These are phyloP conservation scores for Xylaria nigripes DNA, from an alignment of 495 filamentous ascomycete species.

Conservation along the genomic window DNA sequence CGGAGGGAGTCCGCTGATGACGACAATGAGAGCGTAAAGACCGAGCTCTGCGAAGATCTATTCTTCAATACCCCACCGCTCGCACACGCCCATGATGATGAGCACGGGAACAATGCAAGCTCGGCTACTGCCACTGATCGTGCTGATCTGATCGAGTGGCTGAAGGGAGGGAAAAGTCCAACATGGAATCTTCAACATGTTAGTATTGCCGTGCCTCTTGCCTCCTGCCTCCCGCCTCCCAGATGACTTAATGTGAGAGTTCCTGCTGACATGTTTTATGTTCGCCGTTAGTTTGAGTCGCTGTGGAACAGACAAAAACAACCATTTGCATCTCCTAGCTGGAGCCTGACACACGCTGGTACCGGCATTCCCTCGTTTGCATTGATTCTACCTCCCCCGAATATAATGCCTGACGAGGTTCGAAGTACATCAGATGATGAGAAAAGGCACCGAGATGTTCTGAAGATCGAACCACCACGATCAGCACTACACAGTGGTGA, in stretches of 20 bases:
- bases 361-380: slow-evolving; percentile 18
- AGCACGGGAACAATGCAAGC: slow-evolving; percentile 7
- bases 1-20: slow-evolving; percentile 24
- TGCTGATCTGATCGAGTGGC: slow-evolving; percentile 70
- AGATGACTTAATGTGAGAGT: not conserved
- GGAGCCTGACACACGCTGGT: slow-evolving; percentile 23
- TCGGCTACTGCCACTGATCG: slow-evolving; percentile 44
- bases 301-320: slow-evolving; percentile 25
- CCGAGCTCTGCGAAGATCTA: slow-evolving; percentile 50
- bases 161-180: slow-evolving; percentile 73
- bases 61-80: slow-evolving; percentile 34
- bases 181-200: slow-evolving; percentile 66
- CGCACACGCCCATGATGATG: slow-evolving; percentile 23
- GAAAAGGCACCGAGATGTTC: slow-evolving; percentile 29
- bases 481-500: slow-evolving; percentile 87
- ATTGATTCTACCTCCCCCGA: slow-evolving; percentile 31
- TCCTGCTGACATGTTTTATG: slow-evolving; percentile 8
- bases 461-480: slow-evolving; percentile 70
- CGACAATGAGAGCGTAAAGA: slow-evolving; percentile 40
- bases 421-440: slow-evolving; percentile 19
- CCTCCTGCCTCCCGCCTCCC: not conserved
- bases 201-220: slow-evolving; percentile 7
- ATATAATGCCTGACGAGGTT: slow-evolving; percentile 38
- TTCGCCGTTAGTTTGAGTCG: slow-evolving; percentile 29
- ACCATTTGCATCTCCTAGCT: slow-evolving; percentile 20